Conservation (phyloP, 2,329 filamentous ascomycete genomes). For the Aspergillus pseudotamarii region DNA sequence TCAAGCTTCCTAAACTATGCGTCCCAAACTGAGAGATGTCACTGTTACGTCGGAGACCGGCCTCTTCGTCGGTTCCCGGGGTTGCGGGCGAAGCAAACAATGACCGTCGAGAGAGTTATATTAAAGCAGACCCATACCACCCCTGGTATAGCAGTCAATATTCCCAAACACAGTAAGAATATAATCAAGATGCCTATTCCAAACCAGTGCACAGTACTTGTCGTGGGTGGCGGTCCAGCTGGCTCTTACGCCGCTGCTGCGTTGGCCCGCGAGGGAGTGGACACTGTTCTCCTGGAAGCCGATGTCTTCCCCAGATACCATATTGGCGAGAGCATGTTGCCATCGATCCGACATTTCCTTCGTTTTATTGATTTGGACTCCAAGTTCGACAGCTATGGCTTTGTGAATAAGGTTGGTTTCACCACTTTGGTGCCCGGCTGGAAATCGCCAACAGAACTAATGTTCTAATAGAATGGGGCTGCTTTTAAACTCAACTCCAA, state of each 20-base stretch:
- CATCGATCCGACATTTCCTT: constrained; percentile 1
- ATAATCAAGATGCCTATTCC: neutral
- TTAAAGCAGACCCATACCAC: too few relatives aligned
- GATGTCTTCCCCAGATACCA: constrained; percentile 1
- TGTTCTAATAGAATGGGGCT: neutral
- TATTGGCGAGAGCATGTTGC: constrained; percentile 6
- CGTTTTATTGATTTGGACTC: constrained; percentile 1
- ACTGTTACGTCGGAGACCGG: too few relatives aligned
- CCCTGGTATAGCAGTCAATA: too few relatives aligned
- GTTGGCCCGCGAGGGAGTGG: neutral
- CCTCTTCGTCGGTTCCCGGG: too few relatives aligned
- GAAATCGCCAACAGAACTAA: too few relatives aligned
- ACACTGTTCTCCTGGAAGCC: neutral
- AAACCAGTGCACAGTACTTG: neutral
- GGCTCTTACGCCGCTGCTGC: neutral
- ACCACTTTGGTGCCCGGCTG: too few relatives aligned
- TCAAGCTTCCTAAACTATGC: too few relatives aligned
- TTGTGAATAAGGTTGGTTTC: neutral
- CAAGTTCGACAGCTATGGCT: neutral
- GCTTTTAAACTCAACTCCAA: neutral
- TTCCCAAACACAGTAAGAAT: too few relatives aligned
- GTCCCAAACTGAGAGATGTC: too few relatives aligned
- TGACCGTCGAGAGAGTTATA: too few relatives aligned
- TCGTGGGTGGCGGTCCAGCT: neutral
- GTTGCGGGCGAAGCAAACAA: too few relatives aligned